Conservation (phyloP, 768 basidiomycete species). For the Omphalotus guepiniiformis region DNA sequence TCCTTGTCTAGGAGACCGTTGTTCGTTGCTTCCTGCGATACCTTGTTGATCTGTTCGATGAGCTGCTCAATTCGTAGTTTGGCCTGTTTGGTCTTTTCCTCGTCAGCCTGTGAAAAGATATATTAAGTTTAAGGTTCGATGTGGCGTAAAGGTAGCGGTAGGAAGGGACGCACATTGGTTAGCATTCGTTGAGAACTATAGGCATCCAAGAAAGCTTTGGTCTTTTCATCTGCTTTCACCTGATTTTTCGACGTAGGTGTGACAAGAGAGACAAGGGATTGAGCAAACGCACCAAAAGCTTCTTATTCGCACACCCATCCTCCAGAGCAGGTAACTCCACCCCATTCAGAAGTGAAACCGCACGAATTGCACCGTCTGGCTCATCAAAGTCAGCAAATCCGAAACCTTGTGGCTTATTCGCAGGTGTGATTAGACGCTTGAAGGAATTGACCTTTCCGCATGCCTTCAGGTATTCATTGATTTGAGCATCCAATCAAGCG, state of each 20-base stretch:
- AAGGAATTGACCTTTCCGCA: constrained; percentile 89
- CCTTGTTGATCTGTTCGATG: constrained; percentile 66
- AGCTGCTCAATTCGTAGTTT: constrained; percentile 61
- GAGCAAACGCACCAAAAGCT: constrained; percentile 57
- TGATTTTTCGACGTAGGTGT: constrained; percentile 41
- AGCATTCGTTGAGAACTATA: constrained; percentile 76
- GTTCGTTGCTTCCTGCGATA: constrained; percentile 71
- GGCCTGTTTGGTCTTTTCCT: constrained; percentile 56
- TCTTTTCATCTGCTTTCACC: constrained; percentile 98
- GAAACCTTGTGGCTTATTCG: constrained; percentile 93
- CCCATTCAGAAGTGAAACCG: constrained; percentile 58
- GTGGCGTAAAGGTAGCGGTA: constrained; percentile 1
- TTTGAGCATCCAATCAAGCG: not conserved
- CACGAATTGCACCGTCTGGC: constrained; percentile 84
- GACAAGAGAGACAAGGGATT: constrained; percentile 11
- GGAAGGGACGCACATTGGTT: constrained; percentile 61
- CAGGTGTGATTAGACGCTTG: constrained; percentile 88
- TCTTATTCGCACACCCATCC: constrained; percentile 58
- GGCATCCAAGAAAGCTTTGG: constrained; percentile 80
- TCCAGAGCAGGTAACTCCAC: constrained; percentile 60
- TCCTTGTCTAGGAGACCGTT: constrained; percentile 76
- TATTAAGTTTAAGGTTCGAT: constrained; percentile 4
- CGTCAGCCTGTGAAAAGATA: constrained; percentile 54
- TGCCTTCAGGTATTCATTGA: constrained; percentile 44
- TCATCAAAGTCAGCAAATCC: constrained; percentile 97